Evolutionary conservation across 441 rosid species (phyloP), one percentile per base, ranked within the genome.

Genomic region (Manihot esculenta): DNA sequence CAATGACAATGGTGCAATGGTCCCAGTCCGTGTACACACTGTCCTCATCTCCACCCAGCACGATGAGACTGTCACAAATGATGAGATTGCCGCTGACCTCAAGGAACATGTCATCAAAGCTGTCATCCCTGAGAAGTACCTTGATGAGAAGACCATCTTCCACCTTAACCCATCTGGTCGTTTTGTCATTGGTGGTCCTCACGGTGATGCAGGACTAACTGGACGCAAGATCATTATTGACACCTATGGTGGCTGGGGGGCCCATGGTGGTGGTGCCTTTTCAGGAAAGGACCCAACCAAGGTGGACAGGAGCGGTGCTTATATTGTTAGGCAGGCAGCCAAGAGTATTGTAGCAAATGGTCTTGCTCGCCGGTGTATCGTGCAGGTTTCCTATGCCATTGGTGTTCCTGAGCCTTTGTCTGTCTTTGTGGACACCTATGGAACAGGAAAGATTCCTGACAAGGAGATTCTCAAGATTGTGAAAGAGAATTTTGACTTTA

Each of bases 161-260:
- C 93, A 88, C 78, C 89, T 88, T 6, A 88, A 88, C 83, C 93
- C 93, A 65, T 88, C 93, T 0, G 93, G 93, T 59, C 89, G 93
- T 26, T 88, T 88, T 26, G 93, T 86, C 69, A 88, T 88, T 42
- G 93, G 93, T 76, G 93, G 93, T 0, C 93, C 93, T 67, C 93
- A 88, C 3, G 93, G 93, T 54, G 93, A 86, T 76, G 93, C 93
- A 0, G 93, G 93, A 70, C 93, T 88, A 57, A 88, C 93, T 11
- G 91, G 93, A 11, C 87, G 93, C 66, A 88, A 88, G 80, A 88
- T 88, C 81, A 88, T 88, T 60, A 88, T 86, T 11, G 88, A 86
- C 69, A 86, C 90, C 72, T 86, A 86, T 53, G 90, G 90, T 76
- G 90, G 90, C 3, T 86, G 90, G 90, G 90, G 88, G 71, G 90